phyloP scores from a whole-genome alignment of 2,329 filamentous ascomycete species.

The Lecanicillium sp. region DNA sequence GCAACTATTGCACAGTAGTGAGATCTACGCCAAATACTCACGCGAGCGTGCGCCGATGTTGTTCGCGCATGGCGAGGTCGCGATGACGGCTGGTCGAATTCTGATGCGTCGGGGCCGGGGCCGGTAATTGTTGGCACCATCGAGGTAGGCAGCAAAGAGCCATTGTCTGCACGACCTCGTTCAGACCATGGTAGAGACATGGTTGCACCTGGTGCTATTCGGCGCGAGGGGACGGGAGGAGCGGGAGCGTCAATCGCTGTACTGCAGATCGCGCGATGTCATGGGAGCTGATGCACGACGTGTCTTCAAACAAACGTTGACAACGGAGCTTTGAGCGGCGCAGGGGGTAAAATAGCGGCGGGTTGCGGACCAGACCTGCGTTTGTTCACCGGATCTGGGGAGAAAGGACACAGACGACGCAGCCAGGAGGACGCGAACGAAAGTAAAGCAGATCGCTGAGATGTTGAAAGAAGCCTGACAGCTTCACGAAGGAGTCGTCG shows the following conservation, averaged over 20 bases:
- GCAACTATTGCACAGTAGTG: neutral
- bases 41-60: constrained; percentile 51
- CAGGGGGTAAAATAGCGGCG: neutral
- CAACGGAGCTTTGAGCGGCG: neutral
- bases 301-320: neutral
- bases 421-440: neutral
- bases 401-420: neutral
- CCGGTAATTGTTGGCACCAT: constrained; percentile 29
- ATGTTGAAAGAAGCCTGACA: neutral
- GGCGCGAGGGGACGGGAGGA: neutral
- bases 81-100: constrained; percentile 22
- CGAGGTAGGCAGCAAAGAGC: constrained; percentile 29
- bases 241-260: constrained; percentile 11
- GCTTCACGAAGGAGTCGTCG: constrained; percentile 7
- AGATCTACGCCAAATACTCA: constrained; percentile 27
- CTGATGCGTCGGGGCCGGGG: constrained; percentile 20
- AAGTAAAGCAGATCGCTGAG: neutral
- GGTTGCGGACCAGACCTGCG: neutral
- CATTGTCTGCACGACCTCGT: constrained; percentile 26
- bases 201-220: constrained; percentile 14
- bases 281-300: constrained; percentile 13
- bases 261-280: constrained; percentile 5
- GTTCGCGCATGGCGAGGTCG: constrained; percentile 38
- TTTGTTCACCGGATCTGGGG: neutral
- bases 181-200: constrained; percentile 36